Evolutionary conservation across 179 eudicot species (phyloP).

Genomic region (Patellifolia procumbens): DNA sequence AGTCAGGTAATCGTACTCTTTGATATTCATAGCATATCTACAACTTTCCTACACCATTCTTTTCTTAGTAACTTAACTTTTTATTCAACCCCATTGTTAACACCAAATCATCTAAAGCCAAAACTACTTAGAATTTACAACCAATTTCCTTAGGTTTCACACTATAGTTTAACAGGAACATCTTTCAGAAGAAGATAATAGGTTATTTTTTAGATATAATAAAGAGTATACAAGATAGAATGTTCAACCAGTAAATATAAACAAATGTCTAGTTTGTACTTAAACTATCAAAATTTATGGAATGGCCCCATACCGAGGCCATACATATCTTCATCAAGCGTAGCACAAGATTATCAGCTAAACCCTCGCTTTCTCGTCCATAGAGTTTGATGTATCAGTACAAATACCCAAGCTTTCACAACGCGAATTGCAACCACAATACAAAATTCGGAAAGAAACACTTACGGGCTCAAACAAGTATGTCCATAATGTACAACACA

Average conservation of each 20-base stretch:
- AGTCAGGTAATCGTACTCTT: not conserved
- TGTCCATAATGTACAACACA: slow-evolving; percentile 90
- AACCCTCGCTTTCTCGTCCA: not conserved
- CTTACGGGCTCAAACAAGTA: slow-evolving; percentile 96
- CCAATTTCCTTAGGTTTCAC: not conserved
- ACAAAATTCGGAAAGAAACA: slow-evolving; percentile 8
- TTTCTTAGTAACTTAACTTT: not conserved
- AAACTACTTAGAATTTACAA: not conserved
- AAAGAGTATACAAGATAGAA: not conserved
- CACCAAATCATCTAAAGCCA: not conserved
- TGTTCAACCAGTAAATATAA: not conserved
- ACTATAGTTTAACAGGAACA: not conserved
- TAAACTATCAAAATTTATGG: not conserved
- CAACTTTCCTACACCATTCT: not conserved
- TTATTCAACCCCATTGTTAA: not conserved
- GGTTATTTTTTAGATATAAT: not conserved
- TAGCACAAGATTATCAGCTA: not conserved
- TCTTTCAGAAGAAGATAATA: not conserved
- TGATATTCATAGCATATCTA: not conserved
- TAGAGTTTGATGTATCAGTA: not conserved
- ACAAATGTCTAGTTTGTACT: too few relatives aligned
- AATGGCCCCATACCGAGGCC: not conserved
- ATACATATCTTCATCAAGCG: not conserved
- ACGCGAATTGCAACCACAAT: not conserved
- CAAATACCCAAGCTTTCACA: not conserved